Conservation (phyloP, 129 eudicot genomes). For the Ambrosia trifida region DNA sequence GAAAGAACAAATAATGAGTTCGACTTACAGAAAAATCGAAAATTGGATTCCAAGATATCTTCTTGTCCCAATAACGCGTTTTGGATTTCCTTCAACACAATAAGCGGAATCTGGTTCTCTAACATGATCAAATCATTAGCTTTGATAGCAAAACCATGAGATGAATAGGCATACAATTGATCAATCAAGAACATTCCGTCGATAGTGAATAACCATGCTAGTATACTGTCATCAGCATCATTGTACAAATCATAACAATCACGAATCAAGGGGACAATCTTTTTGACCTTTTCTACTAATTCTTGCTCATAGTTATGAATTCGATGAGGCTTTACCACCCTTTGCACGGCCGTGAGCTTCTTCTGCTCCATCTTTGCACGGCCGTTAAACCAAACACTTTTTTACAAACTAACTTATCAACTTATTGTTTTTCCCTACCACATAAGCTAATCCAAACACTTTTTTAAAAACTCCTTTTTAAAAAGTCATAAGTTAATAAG, state of each 20-base stretch:
- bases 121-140: slow-evolving; percentile 41
- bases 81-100: slow-evolving; percentile 30
- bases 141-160: neutral
- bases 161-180: slow-evolving; percentile 10
- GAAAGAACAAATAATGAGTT: slow-evolving; percentile 13
- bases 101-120: slow-evolving; percentile 48
- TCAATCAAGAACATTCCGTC: slow-evolving; percentile 41
- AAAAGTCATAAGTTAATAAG: no score
- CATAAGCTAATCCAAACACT: no score
- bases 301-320: slow-evolving; percentile 4
- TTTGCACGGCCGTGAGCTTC: slow-evolving; percentile 34
- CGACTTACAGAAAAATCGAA: slow-evolving; percentile 15
- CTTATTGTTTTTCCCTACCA: no score
- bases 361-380: slow-evolving; percentile 32
- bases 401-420: no score
- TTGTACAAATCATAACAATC: slow-evolving; percentile 33
- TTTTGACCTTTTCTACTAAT: slow-evolving; percentile 26
- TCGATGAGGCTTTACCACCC: slow-evolving; percentile 11
- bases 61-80: slow-evolving; percentile 10
- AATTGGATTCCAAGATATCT: slow-evolving; percentile 18
- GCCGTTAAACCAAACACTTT: no score
- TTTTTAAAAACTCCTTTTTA: no score
- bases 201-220: slow-evolving; percentile 43
- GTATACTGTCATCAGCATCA: slow-evolving; percentile 24
- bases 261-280: slow-evolving; percentile 18